These are phyloP conservation scores for Heracleum sosnowskyi DNA, from an alignment of 129 eudicot species.

Conservation along the genomic window DNA sequence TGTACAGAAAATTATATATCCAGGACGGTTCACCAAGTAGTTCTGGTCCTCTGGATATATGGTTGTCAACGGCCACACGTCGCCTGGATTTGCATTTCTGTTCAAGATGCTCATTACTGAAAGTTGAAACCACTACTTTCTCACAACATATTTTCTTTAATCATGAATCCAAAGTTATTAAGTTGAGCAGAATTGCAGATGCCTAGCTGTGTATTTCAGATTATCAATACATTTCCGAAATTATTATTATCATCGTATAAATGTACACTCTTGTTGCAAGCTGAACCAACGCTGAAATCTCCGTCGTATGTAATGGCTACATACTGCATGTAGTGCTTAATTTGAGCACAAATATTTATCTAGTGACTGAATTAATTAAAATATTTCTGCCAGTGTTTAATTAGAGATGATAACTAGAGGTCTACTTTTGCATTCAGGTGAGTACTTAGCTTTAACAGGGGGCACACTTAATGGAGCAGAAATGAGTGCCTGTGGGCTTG, in stretches of 20 bases:
- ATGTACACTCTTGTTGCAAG: background rate
- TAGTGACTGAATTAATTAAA: background rate
- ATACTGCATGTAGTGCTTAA: background rate
- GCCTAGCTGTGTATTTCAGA: background rate
- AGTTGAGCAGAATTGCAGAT: background rate
- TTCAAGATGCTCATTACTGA: background rate
- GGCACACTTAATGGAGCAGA: slow-evolving; percentile 72
- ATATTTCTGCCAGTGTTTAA: background rate
- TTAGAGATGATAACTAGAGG: background rate
- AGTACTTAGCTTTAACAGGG: slow-evolving; percentile 78
- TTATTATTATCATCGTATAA: background rate
- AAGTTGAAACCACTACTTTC: background rate
- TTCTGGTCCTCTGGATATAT: background rate
- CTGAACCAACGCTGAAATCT: background rate
- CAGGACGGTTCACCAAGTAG: background rate
- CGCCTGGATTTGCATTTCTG: background rate
- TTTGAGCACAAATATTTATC: background rate
- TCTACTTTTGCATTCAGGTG: slow-evolving; percentile 44
- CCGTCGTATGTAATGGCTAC: background rate
- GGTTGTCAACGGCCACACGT: background rate
- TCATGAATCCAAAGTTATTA: background rate
- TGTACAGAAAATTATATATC: background rate
- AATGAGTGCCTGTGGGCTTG: slow-evolving; percentile 85
- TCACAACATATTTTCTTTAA: background rate
- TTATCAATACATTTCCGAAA: background rate